Conservation (phyloP, 176 grass and related monocot species). For the Raddia guianensis region DNA sequence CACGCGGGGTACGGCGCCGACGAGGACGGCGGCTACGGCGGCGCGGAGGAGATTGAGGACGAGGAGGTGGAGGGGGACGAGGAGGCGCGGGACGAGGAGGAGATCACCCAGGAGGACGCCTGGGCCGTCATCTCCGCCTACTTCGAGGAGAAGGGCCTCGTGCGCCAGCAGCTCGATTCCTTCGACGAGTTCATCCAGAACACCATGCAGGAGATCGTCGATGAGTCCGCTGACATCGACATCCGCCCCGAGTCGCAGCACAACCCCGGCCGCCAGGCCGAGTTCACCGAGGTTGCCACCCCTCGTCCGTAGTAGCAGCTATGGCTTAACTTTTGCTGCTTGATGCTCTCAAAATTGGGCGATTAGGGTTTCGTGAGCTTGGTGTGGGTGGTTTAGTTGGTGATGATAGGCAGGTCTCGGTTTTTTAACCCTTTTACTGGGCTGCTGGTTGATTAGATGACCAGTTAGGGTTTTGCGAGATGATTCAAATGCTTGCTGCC, state of each 20-base stretch:
- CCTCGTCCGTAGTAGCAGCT: slow-evolving; percentile 14
- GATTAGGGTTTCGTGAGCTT: slow-evolving; percentile 37
- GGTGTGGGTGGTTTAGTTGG: background rate
- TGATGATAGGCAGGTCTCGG: background rate
- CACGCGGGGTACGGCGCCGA: slow-evolving; percentile 49
- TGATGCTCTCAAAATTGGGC: slow-evolving; percentile 37
- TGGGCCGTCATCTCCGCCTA: slow-evolving; percentile 98
- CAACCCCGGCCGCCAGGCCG: slow-evolving; percentile 93
- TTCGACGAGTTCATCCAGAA: slow-evolving; percentile 99
- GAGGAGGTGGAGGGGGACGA: slow-evolving; percentile 54
- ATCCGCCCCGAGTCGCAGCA: slow-evolving; percentile 97
- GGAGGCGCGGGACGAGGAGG: slow-evolving; percentile 67
- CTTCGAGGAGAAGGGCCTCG: slow-evolving; percentile 98
- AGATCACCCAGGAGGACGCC: slow-evolving; percentile 92
- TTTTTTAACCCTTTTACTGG: background rate
- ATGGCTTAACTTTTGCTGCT: slow-evolving; percentile 46
- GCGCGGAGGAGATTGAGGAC: slow-evolving; percentile 55
- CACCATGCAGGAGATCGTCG: slow-evolving; percentile 98
- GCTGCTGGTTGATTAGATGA: slow-evolving; percentile 9
- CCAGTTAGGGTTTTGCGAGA: slow-evolving; percentile 33
- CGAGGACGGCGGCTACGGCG: slow-evolving; percentile 50
- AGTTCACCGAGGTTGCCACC: slow-evolving; percentile 78
- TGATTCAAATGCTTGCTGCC: background rate
- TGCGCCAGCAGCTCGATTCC: slow-evolving; percentile 92
- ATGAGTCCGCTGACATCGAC: slow-evolving; percentile 91